Evolutionary conservation across 164 flowering plant species (phyloP), one percentile per base, ranked within the genome.

Genomic region (Umbilicus rupestris): DNA sequence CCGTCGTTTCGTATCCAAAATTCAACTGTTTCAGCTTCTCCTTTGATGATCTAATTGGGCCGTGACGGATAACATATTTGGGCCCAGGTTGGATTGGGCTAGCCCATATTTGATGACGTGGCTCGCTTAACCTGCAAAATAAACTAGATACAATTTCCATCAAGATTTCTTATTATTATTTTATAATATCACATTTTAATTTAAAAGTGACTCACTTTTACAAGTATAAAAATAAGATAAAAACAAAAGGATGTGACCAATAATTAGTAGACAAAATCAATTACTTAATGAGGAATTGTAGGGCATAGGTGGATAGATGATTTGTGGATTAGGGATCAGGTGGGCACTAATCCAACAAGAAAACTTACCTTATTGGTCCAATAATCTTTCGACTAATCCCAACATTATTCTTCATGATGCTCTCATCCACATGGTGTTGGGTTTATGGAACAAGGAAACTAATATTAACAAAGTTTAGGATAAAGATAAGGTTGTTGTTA

Each of bases 221-320:
- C n/a, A n/a, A n/a, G n/a, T n/a, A n/a, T n/a, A n/a, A n/a, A n/a
- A 35, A 0, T 0, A 1, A 35, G 7, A 39, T 1, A 39, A 39
- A 2, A 14, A 35, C 24, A 30, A 52, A 52, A 52, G 30, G 58
- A 15, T 24, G 58, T 52, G 58, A 52, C 58, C 58, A 24, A 26
- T 22, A 52, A 52, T 52, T 52, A 52, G 29, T 20, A 52, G 12
- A 52, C 29, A 52, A 52, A 52, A 52, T 19, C 15, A 29, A 52
- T 52, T 24, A 52, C 60, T 55, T 55, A 55, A 55, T 55, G 60
- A 26, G 60, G 60, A 55, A 55, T 33, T 55, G 60, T 55, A 52
- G 11, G 31, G 29, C 24, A 28, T 11, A 33, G 33, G 28, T 55
- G 28, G 35, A 55, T 26, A 0, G 60, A 55, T 55, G 35, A 55